Evolutionary conservation across 768 basidiomycete genomes (phyloP).

Genomic region (Agaricus subrufescens): DNA sequence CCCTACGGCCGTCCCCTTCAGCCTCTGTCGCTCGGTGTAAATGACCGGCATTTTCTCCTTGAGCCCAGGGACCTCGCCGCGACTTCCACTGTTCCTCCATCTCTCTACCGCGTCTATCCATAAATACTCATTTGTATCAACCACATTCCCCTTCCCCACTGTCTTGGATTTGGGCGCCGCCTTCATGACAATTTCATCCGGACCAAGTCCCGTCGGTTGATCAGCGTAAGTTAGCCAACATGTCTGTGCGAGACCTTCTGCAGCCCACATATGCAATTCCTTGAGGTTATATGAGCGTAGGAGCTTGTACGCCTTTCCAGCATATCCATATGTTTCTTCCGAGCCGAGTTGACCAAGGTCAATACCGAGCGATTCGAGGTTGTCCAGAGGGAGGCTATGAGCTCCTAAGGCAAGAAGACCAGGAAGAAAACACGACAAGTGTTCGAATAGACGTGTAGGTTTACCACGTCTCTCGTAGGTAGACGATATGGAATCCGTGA

Average conservation of each 20-base stretch:
- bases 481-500: slow-evolving; percentile 44
- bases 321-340: slow-evolving; percentile 27
- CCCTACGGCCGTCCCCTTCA: slow-evolving; percentile 18
- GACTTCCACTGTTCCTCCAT: slow-evolving; percentile 43
- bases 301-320: slow-evolving; percentile 27
- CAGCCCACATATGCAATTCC: slow-evolving; percentile 71
- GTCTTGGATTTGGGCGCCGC: neutral
- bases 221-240: slow-evolving; percentile 73
- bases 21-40: slow-evolving; percentile 24
- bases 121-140: slow-evolving; percentile 18
- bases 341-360: slow-evolving; percentile 38
- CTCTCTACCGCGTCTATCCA: slow-evolving; percentile 48
- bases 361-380: slow-evolving; percentile 44
- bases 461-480: slow-evolving; percentile 22
- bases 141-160: neutral
- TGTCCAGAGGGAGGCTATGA: slow-evolving; percentile 53
- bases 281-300: slow-evolving; percentile 47
- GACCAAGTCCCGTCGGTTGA: slow-evolving; percentile 61
- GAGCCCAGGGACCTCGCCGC: slow-evolving; percentile 50
- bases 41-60: slow-evolving; percentile 36
- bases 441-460: slow-evolving; percentile 57
- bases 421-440: slow-evolving; percentile 75
- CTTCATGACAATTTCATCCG: slow-evolving; percentile 51
- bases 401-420: slow-evolving; percentile 71
- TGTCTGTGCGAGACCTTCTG: slow-evolving; percentile 66